Conservation (phyloP, 805 yeast genomes). For the Komagataella populi region DNA sequence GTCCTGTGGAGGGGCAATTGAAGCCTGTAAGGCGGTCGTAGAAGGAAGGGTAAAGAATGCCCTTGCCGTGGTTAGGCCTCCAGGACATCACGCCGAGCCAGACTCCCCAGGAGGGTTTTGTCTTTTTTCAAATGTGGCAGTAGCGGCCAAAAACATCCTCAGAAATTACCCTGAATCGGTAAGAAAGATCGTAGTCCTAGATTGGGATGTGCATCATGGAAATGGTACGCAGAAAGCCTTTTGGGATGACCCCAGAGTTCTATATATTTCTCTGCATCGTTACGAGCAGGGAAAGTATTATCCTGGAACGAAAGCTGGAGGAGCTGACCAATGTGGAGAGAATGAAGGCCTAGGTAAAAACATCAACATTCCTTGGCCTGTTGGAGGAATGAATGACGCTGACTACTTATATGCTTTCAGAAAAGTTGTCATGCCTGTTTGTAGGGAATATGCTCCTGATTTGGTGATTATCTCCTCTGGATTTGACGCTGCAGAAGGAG, state of each 20-base stretch:
- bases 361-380: conserved; percentile 89
- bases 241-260: conserved; percentile 75
- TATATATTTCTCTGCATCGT: conserved; percentile 85
- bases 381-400: conserved; percentile 86
- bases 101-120: conserved; percentile 96
- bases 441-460: conserved; percentile 85
- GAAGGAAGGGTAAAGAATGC: conserved; percentile 89
- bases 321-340: conserved; percentile 68
- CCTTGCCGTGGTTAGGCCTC: conserved; percentile 92
- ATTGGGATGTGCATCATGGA: conserved; percentile 99
- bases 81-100: conserved; percentile 99
- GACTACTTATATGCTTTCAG: conserved; percentile 90
- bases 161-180: conserved; percentile 81
- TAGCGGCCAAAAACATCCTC: conserved; percentile 80
- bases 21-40: conserved; percentile 89
- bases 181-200: conserved; percentile 68
- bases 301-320: conserved; percentile 87
- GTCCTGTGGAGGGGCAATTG: conserved; percentile 95
- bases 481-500: conserved; percentile 98
- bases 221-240: conserved; percentile 96
- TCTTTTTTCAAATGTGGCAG: conserved; percentile 90
- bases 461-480: conserved; percentile 89
- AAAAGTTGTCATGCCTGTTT: conserved; percentile 75
- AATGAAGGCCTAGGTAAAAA: conserved; percentile 80
- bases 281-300: conserved; percentile 86